These are phyloP conservation scores for Boletus coccyginus DNA, from an alignment of 768 basidiomycete species.

Conservation along the genomic window DNA sequence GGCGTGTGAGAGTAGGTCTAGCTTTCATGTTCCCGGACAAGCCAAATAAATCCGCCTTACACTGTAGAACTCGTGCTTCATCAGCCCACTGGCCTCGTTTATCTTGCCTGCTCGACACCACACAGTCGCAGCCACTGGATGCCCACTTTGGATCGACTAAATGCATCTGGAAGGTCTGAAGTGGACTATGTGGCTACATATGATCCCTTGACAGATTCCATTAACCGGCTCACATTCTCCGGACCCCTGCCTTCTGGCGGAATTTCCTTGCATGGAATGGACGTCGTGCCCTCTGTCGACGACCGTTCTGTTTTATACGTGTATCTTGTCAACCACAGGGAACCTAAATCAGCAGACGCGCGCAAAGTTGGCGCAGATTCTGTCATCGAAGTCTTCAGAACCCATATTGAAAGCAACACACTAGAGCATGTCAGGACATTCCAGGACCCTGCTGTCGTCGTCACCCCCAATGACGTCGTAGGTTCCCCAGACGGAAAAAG, in stretches of 20 bases:
- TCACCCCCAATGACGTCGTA: conserved; percentile 72
- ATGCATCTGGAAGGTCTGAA: conserved; percentile 37
- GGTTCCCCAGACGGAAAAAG: conserved; percentile 61
- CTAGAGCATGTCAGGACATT: conserved; percentile 59
- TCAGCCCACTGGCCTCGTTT: conserved; percentile 52
- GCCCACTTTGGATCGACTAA: conserved; percentile 39
- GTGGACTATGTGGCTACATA: conserved; percentile 61
- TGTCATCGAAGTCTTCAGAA: conserved; percentile 67
- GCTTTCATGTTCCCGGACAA: neutral
- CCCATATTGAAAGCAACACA: conserved; percentile 39
- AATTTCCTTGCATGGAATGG: conserved; percentile 65
- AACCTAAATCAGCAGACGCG: conserved; percentile 41
- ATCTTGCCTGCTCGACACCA: conserved; percentile 60
- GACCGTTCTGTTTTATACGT: conserved; percentile 53
- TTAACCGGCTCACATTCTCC: conserved; percentile 45
- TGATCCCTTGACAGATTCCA: conserved; percentile 42
- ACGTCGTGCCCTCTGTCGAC: conserved; percentile 53
- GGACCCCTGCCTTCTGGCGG: conserved; percentile 39
- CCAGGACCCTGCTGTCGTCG: conserved; percentile 44
- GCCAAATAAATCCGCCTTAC: neutral
- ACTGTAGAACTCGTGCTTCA: conserved; percentile 56
- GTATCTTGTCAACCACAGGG: conserved; percentile 72
- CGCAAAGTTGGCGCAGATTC: conserved; percentile 63
- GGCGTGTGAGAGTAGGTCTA: conserved; percentile 63
- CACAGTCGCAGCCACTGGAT: conserved; percentile 49